Evolutionary conservation across 495 filamentous ascomycete genomes (phyloP), one percentile per base, ranked within the genome.

Genomic region (Elaphomyces granulatus): DNA sequence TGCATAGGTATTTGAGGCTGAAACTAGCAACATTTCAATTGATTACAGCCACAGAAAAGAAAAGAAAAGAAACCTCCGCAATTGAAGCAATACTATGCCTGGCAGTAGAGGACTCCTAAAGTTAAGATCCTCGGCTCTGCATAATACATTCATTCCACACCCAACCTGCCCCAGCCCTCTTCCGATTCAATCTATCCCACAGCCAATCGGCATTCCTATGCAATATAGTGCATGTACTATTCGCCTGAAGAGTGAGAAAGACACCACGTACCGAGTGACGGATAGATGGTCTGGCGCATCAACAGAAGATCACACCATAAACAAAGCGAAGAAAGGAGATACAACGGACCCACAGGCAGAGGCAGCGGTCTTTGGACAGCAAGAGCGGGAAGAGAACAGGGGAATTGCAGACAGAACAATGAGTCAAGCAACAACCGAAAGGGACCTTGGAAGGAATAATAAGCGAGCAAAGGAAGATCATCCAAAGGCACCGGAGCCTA

Each of bases 401-500:
- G 51, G 55, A 4, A 40, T 59, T 36, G 66, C 58, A n/a, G 44
- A 61, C 31, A 38, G 47, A n/a, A 49, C 50, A n/a, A 54, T 66
- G 42, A 53, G 58, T 34, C 45, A 62, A 23, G 69, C 54, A 15
- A 65, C 55, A 4, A 64, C 60, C 16, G 48, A 70, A 46, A 60
- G 59, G 38, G 68, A 68, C 42, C 56, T 55, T 20, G 36, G 45
- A 14, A 58, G 67, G 32, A 56, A 62, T 40, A 66, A 59, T 19
- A 45, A 57, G 43, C 66, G 73, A 50, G 71, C 71, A 7, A 77
- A 81, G 59, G 48, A 71, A 48, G 78, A 80, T 37, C 60, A 72
- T 51, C 79, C 78, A 0, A 70, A 78, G 41, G 75, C 77, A 8
- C 78, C 78, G 8, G 68, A 69, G 45, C 68, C 73, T 1, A 61